Percentiles rank a stretch among this genome's conserved stretches.
Evolutionary conservation across 2,329 filamentous ascomycete species (phyloP).

Genomic region (Colletotrichum orchidophilum): DNA sequence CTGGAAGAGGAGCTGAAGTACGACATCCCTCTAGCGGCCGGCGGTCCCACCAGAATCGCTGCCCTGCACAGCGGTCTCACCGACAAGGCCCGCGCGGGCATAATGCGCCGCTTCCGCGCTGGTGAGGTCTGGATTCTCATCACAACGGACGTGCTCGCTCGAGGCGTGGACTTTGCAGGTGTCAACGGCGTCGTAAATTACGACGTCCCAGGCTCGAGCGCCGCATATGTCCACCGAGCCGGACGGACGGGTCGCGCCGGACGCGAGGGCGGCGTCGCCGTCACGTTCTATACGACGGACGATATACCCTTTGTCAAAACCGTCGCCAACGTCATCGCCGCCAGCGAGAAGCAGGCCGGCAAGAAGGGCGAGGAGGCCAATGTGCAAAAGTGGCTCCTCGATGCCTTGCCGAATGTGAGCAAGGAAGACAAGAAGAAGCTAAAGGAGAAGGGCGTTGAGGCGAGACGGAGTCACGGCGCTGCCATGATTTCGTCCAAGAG

Average conservation of each 20-base stretch:
- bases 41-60: conserved; percentile 84
- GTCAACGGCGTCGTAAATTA: conserved; percentile 98
- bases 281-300: conserved; percentile 96
- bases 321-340: conserved; percentile 91
- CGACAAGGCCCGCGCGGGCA: conserved; percentile 76
- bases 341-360: conserved; percentile 77
- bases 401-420: conserved; percentile 82
- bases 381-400: conserved; percentile 86
- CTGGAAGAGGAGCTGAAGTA: conserved; percentile 91
- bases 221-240: conserved; percentile 91
- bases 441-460: conserved; percentile 84
- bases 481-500: conserved; percentile 85
- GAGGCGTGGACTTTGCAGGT: conserved; percentile 93
- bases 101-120: conserved; percentile 90
- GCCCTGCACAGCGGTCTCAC: conserved; percentile 90
- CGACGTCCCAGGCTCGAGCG: conserved; percentile 91
- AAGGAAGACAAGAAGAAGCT: conserved; percentile 87
- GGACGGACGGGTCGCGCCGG: conserved; percentile 92
- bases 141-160: conserved; percentile 91
- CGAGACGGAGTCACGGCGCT: conserved; percentile 59
- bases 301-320: conserved; percentile 90
- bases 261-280: conserved; percentile 84
- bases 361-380: conserved; percentile 62
- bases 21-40: conserved; percentile 90
- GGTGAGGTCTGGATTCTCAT: conserved; percentile 97